A percentile compares a stretch with the other conserved stretches of the same genome.
phyloP scores from a whole-genome alignment of 768 basidiomycete genomes.

The Suillus lakei region DNA sequence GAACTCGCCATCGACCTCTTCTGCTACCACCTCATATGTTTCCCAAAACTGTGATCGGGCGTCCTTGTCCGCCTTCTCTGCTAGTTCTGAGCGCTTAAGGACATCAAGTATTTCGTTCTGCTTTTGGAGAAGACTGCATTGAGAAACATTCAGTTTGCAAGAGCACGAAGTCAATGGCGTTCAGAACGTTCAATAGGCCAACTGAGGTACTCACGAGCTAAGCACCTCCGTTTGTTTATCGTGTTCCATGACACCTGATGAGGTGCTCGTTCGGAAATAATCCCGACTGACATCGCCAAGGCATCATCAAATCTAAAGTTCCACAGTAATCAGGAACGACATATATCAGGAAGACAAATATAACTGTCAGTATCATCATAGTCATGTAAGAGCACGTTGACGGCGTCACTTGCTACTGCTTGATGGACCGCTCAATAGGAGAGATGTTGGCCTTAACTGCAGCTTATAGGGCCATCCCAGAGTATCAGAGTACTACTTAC shows the following conservation, averaged over 20 bases:
- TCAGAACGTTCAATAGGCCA: not conserved
- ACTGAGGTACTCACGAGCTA: conserved; percentile 1
- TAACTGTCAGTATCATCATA: not conserved
- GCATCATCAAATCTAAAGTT: not conserved
- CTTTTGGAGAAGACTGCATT: conserved; percentile 1
- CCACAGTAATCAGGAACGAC: conserved; percentile 3
- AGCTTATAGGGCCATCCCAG: too few species aligned
- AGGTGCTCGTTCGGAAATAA: not conserved
- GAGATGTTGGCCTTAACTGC: not conserved
- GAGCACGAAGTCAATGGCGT: not conserved
- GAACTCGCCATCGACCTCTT: conserved; percentile 10
- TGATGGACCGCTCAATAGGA: not conserved
- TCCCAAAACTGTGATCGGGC: conserved; percentile 14
- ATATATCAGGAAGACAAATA: not conserved
- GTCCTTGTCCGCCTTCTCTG: conserved; percentile 7
- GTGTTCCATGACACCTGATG: not conserved
- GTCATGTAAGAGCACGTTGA: not conserved
- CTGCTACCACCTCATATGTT: conserved; percentile 7
- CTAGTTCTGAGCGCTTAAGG: conserved; percentile 3
- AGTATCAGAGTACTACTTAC: too few species aligned
- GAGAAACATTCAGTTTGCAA: not conserved
- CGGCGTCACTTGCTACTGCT: not conserved
- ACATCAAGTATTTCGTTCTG: not conserved
- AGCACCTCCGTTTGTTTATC: conserved; percentile 3
- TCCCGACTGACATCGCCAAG: not conserved